Percentiles rank a stretch among this genome's conserved stretches.
Conservation (phyloP, 2,329 filamentous ascomycete genomes). For the Beauveria pseudobassiana region DNA sequence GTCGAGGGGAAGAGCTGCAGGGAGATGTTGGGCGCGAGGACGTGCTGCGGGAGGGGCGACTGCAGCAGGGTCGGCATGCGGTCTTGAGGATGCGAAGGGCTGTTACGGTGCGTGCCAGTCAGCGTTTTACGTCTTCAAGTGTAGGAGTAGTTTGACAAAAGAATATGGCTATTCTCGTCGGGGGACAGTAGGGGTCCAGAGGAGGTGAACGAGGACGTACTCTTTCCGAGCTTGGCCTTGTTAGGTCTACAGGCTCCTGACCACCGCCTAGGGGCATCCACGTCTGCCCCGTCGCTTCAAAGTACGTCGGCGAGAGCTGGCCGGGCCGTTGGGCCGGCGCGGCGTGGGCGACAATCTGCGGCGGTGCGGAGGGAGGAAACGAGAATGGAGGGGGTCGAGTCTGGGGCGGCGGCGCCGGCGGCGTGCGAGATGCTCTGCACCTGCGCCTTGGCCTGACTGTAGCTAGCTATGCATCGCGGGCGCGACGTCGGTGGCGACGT, state of each 20-base stretch:
- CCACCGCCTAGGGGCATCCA: constrained; percentile 20
- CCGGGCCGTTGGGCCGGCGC: constrained; percentile 9
- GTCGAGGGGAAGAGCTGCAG: constrained; percentile 67
- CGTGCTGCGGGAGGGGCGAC: constrained; percentile 61
- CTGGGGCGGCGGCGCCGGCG: not conserved
- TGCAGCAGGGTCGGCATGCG: constrained; percentile 60
- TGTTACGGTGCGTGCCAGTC: constrained; percentile 22
- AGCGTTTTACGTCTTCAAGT: not conserved
- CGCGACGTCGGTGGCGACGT: not conserved
- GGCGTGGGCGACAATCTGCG: constrained; percentile 7
- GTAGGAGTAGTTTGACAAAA: not conserved
- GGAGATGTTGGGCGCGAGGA: constrained; percentile 68
- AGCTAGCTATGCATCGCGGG: constrained; percentile 21
- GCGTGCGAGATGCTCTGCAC: constrained; percentile 17
- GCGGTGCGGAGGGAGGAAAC: not conserved
- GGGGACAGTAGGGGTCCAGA: not conserved
- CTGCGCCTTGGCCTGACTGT: constrained; percentile 23
- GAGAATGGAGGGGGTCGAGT: not conserved
- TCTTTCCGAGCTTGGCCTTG: constrained; percentile 56
- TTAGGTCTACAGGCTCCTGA: constrained; percentile 40
- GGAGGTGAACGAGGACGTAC: constrained; percentile 32
- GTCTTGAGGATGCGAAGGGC: constrained; percentile 59
- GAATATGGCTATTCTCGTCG: too few relatives aligned
- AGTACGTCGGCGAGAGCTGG: constrained; percentile 21
- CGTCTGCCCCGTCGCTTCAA: constrained; percentile 24